Evolutionary conservation across 768 basidiomycete genomes (phyloP).

Genomic region (Termitomyces sp.): DNA sequence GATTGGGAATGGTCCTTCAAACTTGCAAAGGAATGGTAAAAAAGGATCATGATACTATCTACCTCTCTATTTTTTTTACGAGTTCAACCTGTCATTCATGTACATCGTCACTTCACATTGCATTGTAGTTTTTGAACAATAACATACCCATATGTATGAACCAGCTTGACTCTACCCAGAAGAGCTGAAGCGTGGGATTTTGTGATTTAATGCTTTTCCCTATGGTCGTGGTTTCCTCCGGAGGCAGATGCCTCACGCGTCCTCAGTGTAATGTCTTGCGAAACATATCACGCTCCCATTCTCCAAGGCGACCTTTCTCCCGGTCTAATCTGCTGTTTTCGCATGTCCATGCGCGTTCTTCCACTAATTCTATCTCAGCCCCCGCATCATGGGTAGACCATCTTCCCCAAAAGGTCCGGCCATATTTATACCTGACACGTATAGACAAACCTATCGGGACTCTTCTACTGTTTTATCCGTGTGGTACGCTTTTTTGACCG

Average conservation of each 20-base stretch:
- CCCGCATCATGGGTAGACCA: slow-evolving; percentile 59
- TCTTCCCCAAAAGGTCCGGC: slow-evolving; percentile 51
- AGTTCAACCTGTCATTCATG: slow-evolving; percentile 7
- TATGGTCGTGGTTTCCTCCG: neutral
- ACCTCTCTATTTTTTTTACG: slow-evolving; percentile 2
- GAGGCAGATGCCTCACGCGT: slow-evolving; percentile 11
- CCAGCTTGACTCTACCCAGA: neutral
- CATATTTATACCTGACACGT: slow-evolving; percentile 83
- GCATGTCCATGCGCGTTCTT: slow-evolving; percentile 7
- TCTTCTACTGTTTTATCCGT: slow-evolving; percentile 87
- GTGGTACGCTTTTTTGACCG: slow-evolving; percentile 50
- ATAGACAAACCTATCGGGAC: slow-evolving; percentile 97
- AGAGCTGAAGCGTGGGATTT: neutral
- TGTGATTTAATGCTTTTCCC: neutral
- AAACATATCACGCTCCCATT: neutral
- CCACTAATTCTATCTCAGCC: neutral
- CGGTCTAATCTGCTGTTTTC: neutral
- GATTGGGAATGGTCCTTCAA: slow-evolving; percentile 92
- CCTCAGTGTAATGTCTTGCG: slow-evolving; percentile 1
- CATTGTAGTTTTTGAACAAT: slow-evolving; percentile 10
- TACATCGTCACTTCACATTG: slow-evolving; percentile 7
- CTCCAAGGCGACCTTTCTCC: neutral
- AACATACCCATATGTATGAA: slow-evolving; percentile 12
- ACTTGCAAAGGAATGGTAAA: slow-evolving; percentile 85
- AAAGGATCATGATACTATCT: slow-evolving; percentile 2